Evolutionary conservation across 306 rosid species (phyloP).

Genomic region (Cucurbita ficifolia): DNA sequence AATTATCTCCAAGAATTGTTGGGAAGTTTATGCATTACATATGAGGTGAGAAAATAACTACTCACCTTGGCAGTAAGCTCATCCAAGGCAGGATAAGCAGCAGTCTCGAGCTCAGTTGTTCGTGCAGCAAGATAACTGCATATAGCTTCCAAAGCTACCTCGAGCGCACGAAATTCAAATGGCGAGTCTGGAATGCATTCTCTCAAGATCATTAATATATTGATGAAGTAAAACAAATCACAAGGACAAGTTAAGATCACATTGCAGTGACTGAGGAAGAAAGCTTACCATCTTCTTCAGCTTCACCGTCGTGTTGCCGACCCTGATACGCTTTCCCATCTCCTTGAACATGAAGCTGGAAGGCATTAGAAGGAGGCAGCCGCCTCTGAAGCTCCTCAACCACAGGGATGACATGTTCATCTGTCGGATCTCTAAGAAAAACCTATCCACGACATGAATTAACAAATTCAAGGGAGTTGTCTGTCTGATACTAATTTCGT

Average conservation of each 20-base stretch:
- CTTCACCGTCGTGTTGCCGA: conserved; percentile 42
- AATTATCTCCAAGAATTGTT: background rate
- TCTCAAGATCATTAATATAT: conserved; percentile 20
- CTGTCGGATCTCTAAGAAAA: conserved; percentile 68
- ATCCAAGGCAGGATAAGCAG: conserved; percentile 91
- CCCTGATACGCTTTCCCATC: conserved; percentile 30
- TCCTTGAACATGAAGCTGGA: conserved; percentile 2
- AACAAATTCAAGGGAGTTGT: background rate
- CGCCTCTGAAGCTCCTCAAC: conserved; percentile 79
- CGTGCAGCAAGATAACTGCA: conserved; percentile 96
- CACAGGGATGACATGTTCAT: conserved; percentile 72
- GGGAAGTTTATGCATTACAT: background rate
- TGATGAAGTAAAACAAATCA: conserved; percentile 2
- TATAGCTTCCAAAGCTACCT: conserved; percentile 92
- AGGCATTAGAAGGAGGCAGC: conserved; percentile 36
- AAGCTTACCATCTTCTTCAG: conserved; percentile 72
- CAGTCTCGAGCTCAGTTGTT: conserved; percentile 76
- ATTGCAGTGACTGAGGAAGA: background rate
- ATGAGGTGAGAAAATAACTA: conserved; percentile 7
- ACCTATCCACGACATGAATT: conserved; percentile 29
- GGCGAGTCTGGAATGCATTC: conserved; percentile 64
- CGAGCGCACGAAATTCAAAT: conserved; percentile 90
- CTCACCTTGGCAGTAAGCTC: conserved; percentile 83
- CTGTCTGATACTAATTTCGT: background rate
- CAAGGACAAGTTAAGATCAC: background rate